phyloP scores from a whole-genome alignment of 2,329 filamentous ascomycete species.

The Knoxdaviesia capensis region DNA sequence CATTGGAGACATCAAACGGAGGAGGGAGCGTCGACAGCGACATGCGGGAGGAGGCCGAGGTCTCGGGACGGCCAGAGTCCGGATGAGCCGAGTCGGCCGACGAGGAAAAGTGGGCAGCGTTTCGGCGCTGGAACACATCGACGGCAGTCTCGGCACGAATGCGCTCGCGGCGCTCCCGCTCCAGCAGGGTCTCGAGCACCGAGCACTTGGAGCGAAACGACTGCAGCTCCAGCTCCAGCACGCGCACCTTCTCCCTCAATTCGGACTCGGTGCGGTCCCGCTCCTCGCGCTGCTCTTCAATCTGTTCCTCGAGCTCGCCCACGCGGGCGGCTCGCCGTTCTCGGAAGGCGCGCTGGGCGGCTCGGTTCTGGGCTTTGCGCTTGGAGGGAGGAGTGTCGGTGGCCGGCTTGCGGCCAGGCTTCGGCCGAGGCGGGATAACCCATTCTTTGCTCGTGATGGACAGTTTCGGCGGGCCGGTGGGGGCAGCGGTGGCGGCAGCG shows the following conservation, averaged over 20 bases:
- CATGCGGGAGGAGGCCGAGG: slow-evolving; percentile 1
- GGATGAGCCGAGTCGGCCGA: slow-evolving; percentile 8
- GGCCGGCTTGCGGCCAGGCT: slow-evolving; percentile 83
- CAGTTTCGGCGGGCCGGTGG: slow-evolving; percentile 22
- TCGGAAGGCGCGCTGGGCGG: slow-evolving; percentile 76
- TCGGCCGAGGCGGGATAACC: slow-evolving; percentile 66
- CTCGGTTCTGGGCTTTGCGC: slow-evolving; percentile 84
- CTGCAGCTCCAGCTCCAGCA: slow-evolving; percentile 45
- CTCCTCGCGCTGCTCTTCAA: slow-evolving; percentile 38
- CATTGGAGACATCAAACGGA: slow-evolving; percentile 6
- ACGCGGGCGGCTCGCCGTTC: slow-evolving; percentile 74
- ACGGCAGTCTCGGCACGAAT: slow-evolving; percentile 21
- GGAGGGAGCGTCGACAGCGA: slow-evolving; percentile 4
- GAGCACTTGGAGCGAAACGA: slow-evolving; percentile 42
- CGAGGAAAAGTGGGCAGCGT: no score
- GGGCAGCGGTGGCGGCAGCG: slow-evolving; percentile 1
- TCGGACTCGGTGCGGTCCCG: slow-evolving; percentile 37
- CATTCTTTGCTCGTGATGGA: slow-evolving; percentile 67
- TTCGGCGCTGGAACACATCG: slow-evolving; percentile 13
- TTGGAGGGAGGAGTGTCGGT: slow-evolving; percentile 86
- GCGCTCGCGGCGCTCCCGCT: slow-evolving; percentile 31
- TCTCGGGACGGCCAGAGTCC: slow-evolving; percentile 6
- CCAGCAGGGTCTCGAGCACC: slow-evolving; percentile 41
- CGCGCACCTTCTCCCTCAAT: slow-evolving; percentile 32
- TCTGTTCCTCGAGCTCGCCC: slow-evolving; percentile 49